Conservation (phyloP, 2,329 filamentous ascomycete genomes). For the Hyphodiscus sp. region DNA sequence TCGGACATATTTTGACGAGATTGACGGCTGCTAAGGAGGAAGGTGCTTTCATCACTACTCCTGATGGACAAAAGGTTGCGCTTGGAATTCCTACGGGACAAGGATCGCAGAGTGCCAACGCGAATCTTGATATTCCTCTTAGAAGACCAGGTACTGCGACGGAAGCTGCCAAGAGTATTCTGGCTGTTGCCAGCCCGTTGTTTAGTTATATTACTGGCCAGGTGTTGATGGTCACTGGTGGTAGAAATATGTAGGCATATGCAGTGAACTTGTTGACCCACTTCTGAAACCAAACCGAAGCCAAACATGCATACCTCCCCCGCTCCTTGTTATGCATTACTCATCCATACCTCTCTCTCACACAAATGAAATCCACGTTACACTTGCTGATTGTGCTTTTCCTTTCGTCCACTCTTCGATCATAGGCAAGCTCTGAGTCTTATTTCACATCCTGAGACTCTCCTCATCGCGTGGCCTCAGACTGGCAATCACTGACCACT, state of each 20-base stretch:
- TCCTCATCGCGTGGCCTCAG: too few species aligned
- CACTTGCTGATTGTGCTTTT: too few species aligned
- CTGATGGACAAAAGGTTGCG: slow-evolving; percentile 68
- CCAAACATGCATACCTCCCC: too few species aligned
- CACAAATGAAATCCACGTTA: too few species aligned
- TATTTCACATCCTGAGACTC: too few species aligned
- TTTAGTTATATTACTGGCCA: slow-evolving; percentile 83
- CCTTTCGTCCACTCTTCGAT: too few species aligned
- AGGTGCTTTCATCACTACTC: slow-evolving; percentile 70
- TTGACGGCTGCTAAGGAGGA: slow-evolving; percentile 80
- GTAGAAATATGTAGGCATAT: slow-evolving; percentile 50
- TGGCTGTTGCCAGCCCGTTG: slow-evolving; percentile 74
- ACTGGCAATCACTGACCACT: too few species aligned
- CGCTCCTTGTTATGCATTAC: too few species aligned
- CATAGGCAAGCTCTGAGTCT: too few species aligned
- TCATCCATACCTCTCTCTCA: too few species aligned
- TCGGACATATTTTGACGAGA: slow-evolving; percentile 74
- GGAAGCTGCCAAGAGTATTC: slow-evolving; percentile 71
- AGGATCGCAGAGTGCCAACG: slow-evolving; percentile 34
- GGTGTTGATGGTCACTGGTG: slow-evolving; percentile 81
- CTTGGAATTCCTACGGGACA: slow-evolving; percentile 66
- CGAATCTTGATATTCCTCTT: slow-evolving; percentile 68
- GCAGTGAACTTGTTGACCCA: not conserved
- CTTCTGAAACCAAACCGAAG: not conserved
- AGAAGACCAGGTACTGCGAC: slow-evolving; percentile 69